phyloP scores from a whole-genome alignment of 345 rosid genomes.

The Hevea brasiliensis region DNA sequence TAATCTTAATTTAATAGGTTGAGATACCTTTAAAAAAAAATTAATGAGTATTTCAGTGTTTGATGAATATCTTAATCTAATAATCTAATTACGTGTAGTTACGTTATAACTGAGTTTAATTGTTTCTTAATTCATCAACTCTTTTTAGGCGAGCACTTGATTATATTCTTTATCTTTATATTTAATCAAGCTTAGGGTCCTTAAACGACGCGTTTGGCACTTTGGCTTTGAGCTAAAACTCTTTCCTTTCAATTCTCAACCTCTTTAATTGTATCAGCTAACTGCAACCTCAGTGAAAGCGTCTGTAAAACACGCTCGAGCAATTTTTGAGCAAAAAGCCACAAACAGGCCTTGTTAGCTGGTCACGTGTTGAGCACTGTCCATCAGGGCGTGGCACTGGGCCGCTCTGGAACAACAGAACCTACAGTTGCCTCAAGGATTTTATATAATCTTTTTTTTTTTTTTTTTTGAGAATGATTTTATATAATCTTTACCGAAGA shows the following conservation, averaged over 20 bases:
- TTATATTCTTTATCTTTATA: not conserved
- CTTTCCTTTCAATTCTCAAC: constrained; percentile 4
- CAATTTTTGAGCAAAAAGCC: not conserved
- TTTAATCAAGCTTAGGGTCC: not conserved
- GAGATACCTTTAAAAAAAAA: no score
- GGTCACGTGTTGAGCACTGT: not conserved
- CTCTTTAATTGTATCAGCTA: not conserved
- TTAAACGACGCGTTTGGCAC: constrained; percentile 12
- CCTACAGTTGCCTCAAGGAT: constrained; percentile 15
- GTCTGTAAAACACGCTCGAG: not conserved
- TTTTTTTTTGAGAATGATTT: no score
- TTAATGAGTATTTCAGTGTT: no score
- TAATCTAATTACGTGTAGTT: no score
- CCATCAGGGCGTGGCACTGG: constrained; percentile 12
- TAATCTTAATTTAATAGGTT: no score
- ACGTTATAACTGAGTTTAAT: no score
- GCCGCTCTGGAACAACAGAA: constrained; percentile 13
- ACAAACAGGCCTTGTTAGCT: not conserved
- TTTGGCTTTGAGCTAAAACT: not conserved
- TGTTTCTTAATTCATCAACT: no score
- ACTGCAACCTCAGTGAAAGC: not conserved
- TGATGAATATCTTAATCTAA: no score
- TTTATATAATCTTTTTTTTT: not conserved
- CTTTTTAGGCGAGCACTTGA: not conserved
- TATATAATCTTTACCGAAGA: not conserved